A percentile compares a stretch with the other conserved stretches of the same genome.
These are phyloP conservation scores for Saraca asoca DNA, from an alignment of 331 rosid genomes.

Conservation along the genomic window DNA sequence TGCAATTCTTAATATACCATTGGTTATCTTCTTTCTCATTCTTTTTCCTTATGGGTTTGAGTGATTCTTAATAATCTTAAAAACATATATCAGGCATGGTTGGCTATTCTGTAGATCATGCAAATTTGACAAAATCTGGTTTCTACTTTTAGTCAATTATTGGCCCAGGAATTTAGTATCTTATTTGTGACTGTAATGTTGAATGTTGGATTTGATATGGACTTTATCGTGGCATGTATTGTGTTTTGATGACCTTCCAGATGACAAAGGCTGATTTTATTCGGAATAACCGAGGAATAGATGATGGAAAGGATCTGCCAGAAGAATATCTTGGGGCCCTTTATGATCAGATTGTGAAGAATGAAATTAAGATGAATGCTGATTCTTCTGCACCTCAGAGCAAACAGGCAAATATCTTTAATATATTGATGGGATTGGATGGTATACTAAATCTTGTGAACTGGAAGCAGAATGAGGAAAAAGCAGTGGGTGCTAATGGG, in stretches of 20 bases:
- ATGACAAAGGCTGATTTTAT: constrained; percentile 96
- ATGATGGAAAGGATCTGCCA: constrained; percentile 93
- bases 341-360: constrained; percentile 86
- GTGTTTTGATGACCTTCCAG: constrained; percentile 55
- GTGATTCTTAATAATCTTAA: constrained; percentile 18
- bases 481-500: constrained; percentile 94
- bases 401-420: constrained; percentile 92
- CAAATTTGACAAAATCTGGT: constrained; percentile 17
- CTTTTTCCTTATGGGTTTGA: constrained; percentile 1
- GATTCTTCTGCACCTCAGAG: constrained; percentile 87
- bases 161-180: not conserved
- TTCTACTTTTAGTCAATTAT: not conserved
- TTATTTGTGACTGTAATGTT: constrained; percentile 27
- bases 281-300: constrained; percentile 96
- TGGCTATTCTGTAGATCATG: constrained; percentile 24
- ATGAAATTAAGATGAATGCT: constrained; percentile 93
- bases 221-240: constrained; percentile 39
- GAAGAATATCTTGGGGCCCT: constrained; percentile 91
- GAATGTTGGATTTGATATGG: constrained; percentile 29
- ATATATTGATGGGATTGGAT: constrained; percentile 87
- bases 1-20: constrained; percentile 21
- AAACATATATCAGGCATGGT: constrained; percentile 1
- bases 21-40: constrained; percentile 23
- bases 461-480: constrained; percentile 95
- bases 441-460: constrained; percentile 94